Evolutionary conservation across 2,329 filamentous ascomycete genomes (phyloP), one percentile per base, ranked within the genome.

Genomic region (Dryadomyces sulphureus): DNA sequence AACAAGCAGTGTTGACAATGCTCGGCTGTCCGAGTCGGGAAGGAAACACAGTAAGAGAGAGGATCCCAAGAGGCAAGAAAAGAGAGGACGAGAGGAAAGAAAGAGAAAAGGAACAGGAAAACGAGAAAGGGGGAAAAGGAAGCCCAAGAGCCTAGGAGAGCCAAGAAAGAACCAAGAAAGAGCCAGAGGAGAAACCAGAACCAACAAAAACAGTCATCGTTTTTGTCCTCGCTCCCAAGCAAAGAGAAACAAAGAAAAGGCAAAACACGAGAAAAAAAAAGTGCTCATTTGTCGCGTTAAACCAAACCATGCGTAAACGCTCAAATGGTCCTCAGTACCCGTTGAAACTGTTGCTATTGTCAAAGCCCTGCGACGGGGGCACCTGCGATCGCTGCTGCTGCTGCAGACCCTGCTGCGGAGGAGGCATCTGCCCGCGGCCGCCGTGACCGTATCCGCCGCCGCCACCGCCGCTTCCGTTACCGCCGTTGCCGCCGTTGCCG

Each of bases 251-350:
- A 41, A 44, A 44, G 21, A 44, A 12, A 38, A 38, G 21, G 22
- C 19, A 6, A 35, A 42, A 24, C 38, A 46, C 38, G 38, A 40
- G 35, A 46, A 34, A 41, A 30, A 35, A 43, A 7, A 27, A 45
- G 16, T n/a, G n/a, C 20, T 45, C 43, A 25, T 45, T 40, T 45
- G 38, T 24, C 27, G 38, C 38, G 44, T 45, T 34, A 45, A 45
- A 41, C 38, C 27, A 36, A 40, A 45, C 27, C 27, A 40, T 40
- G 36, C 36, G 36, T 45, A 14, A 40, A 40, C 43, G 43, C 43
- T 45, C 43, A 45, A 39, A 27, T 39, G 24, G 8, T 30, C 8
- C 9, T 36, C 32, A 44, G 22, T 38, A 44, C 25, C 32, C 21
- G 42, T 44, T 32, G 42, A 44, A 45, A 39, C 43, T 45, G 43